Conservation (phyloP, 2,329 filamentous ascomycete genomes). For the Colletotrichum chrysophilum region DNA sequence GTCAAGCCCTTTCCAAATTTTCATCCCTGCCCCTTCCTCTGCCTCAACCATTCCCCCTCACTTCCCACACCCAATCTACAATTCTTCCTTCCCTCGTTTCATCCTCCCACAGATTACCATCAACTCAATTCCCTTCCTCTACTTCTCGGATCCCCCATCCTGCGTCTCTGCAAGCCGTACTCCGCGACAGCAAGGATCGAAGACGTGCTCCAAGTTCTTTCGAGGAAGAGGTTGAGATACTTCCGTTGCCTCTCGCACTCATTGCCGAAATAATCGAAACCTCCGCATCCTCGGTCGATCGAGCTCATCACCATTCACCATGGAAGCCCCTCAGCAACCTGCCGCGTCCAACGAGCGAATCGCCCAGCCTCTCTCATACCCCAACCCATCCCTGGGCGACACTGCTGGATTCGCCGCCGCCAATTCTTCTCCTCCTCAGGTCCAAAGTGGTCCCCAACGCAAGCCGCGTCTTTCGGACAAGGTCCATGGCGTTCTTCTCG, state of each 20-base stretch:
- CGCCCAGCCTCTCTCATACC: slow-evolving; percentile 23
- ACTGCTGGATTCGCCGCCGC: slow-evolving; percentile 20
- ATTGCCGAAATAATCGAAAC: background rate
- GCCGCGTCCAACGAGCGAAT: background rate
- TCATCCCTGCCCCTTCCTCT: background rate
- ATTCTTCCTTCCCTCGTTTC: background rate
- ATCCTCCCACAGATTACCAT: background rate
- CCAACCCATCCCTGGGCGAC: slow-evolving; percentile 27
- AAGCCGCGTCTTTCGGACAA: background rate
- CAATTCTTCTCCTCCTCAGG: background rate
- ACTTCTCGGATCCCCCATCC: background rate
- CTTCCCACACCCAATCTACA: background rate
- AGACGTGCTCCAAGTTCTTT: background rate
- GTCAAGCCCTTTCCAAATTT: background rate
- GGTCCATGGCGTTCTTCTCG: slow-evolving; percentile 34
- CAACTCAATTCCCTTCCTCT: background rate
- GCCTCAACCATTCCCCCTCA: background rate
- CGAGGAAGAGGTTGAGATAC: background rate
- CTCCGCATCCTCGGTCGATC: background rate
- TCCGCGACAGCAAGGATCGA: background rate
- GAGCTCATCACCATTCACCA: background rate
- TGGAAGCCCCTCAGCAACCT: background rate
- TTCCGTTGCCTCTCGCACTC: background rate
- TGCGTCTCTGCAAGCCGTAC: background rate
- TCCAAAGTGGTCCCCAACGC: background rate